Evolutionary conservation across 1,284 basidiomycete genomes (phyloP), one percentile per base, ranked within the genome.

Genomic region (Papiliotrema laurentii): DNA sequence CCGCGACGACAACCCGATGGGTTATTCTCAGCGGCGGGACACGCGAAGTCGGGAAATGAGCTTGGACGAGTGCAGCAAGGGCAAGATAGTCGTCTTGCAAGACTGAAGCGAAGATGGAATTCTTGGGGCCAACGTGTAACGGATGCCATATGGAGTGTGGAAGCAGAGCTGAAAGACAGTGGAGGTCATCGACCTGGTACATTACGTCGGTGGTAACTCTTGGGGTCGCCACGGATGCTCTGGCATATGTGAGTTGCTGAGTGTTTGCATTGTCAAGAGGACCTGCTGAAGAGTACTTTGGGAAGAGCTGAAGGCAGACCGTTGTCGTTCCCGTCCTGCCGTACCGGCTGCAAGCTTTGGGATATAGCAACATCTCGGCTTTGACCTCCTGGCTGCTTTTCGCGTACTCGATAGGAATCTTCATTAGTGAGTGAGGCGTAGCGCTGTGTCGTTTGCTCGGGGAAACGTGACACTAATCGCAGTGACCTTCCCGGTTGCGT

Each of bases 401-500:
- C 28, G 61, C 66, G 16, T 72, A 72, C 52, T 62, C 59, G 1
- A 53, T 52, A 6, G 68, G 66, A 22, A 61, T 70, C 53, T 61
- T 68, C 45, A 21, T 68, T 28, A 57, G 60, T 61, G 22, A 33
- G 55, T 52, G 7, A 7, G 19, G 19, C 59, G 19, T 39, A n/a
- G n/a, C n/a, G n/a, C n/a, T n/a, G n/a, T n/a, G n/a, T 22, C 21
- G 33, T 44, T n/a, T 44, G 4, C 44, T 11, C 33, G 18, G 13
- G 27, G 24, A 24, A 16, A 38, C 27, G 11, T 34, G 31, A 28
- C 21, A 9, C 30, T 31, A 16, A 14, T 35, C 14, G 21, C 26
- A 86, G 84, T 80, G 25, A 88, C 86, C 0, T 79, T 86, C 24
- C 82, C 84, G 0, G 80, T 85, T 40, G 84, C 86, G 0, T 78